Evolutionary conservation across 495 filamentous ascomycete species (phyloP).

Genomic region (Daldinia concentrica): DNA sequence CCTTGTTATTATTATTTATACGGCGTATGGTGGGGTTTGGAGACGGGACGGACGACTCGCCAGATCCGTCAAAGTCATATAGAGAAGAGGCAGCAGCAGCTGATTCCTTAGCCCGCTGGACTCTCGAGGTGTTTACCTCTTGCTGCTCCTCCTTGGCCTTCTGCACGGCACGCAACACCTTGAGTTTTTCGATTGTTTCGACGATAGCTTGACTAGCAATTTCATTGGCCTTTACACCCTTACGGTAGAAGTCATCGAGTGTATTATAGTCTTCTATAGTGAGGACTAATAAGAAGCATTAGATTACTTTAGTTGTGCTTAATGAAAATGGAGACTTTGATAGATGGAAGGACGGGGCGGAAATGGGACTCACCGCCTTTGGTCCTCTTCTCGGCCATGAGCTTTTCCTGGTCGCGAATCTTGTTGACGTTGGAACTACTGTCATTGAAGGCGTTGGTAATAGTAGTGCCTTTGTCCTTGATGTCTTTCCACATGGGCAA

Average conservation of each 20-base stretch:
- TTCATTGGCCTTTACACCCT: constrained; percentile 56
- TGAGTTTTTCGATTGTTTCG: constrained; percentile 56
- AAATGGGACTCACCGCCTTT: constrained; percentile 36
- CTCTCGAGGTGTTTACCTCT: constrained; percentile 53
- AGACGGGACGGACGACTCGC: constrained; percentile 75
- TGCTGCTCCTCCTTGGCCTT: constrained; percentile 70
- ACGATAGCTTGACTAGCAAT: constrained; percentile 47
- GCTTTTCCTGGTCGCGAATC: constrained; percentile 56
- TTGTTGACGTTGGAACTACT: constrained; percentile 52
- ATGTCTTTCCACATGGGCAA: constrained; percentile 56
- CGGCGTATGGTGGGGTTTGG: constrained; percentile 59
- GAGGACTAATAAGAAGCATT: constrained; percentile 28
- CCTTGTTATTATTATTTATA: constrained; percentile 44
- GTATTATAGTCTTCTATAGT: constrained; percentile 44
- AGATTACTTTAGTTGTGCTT: neutral
- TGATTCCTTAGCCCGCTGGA: constrained; percentile 43
- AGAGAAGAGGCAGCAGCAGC: constrained; percentile 54
- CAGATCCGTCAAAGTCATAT: constrained; percentile 74
- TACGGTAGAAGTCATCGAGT: constrained; percentile 53
- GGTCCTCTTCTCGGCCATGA: constrained; percentile 54
- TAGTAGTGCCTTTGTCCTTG: constrained; percentile 53
- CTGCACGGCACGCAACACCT: constrained; percentile 54
- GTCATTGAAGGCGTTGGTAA: constrained; percentile 53
- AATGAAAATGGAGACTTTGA: neutral
- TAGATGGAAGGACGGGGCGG: neutral